Base-by-base conservation (phyloP, 495 filamentous ascomycete genomes). In the Xylaria intraflava region DNA sequence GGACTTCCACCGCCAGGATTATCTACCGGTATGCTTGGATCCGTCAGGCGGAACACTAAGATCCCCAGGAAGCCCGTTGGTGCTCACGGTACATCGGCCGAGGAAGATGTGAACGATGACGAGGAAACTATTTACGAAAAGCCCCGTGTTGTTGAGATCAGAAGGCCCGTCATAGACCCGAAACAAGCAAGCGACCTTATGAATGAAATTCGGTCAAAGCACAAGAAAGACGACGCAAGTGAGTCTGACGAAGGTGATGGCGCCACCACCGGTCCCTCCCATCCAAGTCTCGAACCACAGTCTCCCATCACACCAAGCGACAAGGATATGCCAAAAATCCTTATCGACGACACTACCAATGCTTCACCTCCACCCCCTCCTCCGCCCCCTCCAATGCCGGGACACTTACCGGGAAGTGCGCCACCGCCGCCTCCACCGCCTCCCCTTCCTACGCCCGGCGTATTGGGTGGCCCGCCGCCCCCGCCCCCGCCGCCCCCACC, bases 171-270 rank as follows among this genome's bases (percentile, higher is more conserved):
- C 58, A 76, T 94, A 78, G 81, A 85, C 60, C 74, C 84, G 35
- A 78, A 80, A 59, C 85, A 91, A 62, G 82, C 85, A 19, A 83
- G 83, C 56, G 87, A 83, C 19, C 76, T 94, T 43, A 73, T 96
- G 14, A 83, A 79, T 55, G 92, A 97, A 66, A 86, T 97, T 59
- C 79, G 86, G 26, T 76, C 79, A 27, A 94, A 88, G 69, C 79
- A 92, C 64, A 83, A 82, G 55, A 81, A 72, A 56, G 84, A 83
- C 56, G 90, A 90, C 60, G 79, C 69, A 31, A 85, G 80, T 55
- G 88, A 87, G 53, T 86, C 85, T 52, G 88, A 90, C 49, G 80
- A 81, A 23, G 75, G 64, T 30, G 86, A 88, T 61, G 87, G 85
- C 33, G 76, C 88, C 49, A 89, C 88, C 6, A 89, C 87, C 45